Base-by-base conservation (phyloP, 768 basidiomycete species). In the Rhodotorula taiwanensis region DNA sequence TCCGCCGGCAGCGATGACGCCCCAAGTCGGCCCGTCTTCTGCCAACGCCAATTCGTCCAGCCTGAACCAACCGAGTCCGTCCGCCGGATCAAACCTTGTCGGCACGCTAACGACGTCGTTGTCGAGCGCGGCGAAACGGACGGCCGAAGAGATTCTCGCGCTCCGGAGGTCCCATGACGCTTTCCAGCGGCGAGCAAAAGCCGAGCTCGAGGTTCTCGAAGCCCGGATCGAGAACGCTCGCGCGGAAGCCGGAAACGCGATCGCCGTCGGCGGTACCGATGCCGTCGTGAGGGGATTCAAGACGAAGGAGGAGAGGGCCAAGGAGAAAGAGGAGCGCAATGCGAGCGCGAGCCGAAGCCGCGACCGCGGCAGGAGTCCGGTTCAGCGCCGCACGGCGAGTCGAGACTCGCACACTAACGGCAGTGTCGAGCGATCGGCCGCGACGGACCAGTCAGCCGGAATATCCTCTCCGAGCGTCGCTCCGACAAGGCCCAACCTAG, bases 91-190 rank as follows among this genome's bases (percentile, higher is more conserved):
- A 9, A 31, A 43, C 18, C 56, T 68, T 45, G 15, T 45, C 21
- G 11, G 48, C 10, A 28, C 62, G 27, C 53, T 58, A 10, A 41
- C 59, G 4, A 0, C 44, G 10, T 23, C 51, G 9, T 50, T 60
- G 50, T 52, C 47, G 16, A 11, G 20, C 20, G 49, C 41, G 1
- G 63, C 63, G 7, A 69, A 65, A 31, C 45, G 44, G 25, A 54
- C 63, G 0, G 67, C 67, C 4, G 63, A 65, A 30, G 60, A 69
- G 45, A 62, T 69, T 30, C 53, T 69, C 52, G 23, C 45, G 5
- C 41, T 69, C 11, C 27, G 67, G 10, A 16, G 67, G 11, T 11
- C 25, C 16, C 67, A 69, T 54, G 67, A 69, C 31, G 25, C 42
- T 2, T 60, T 59, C 42, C 56, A 62, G 2, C 27, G 51, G 5